Conservation (phyloP, 2,329 filamentous ascomycete genomes). For the Cladosporium cucumerinum region DNA sequence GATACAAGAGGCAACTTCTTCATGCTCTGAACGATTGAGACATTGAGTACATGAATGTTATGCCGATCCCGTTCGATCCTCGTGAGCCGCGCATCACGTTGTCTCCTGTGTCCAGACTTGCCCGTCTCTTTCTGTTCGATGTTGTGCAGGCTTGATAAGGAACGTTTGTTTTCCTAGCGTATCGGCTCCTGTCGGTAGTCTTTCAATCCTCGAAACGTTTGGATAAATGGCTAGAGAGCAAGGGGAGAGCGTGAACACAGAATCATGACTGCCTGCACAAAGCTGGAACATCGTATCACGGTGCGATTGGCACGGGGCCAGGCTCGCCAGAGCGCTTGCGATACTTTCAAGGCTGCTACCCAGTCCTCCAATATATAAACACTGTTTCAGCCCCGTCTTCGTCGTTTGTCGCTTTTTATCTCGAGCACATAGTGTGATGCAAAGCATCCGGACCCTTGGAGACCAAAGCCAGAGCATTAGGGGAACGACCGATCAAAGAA, state of each 20-base stretch:
- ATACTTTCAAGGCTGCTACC: not conserved
- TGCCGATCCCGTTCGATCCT: not conserved
- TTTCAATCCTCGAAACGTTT: not conserved
- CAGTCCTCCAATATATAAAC: not conserved
- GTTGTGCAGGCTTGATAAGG: not conserved
- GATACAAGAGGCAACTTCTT: not conserved
- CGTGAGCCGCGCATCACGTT: not conserved
- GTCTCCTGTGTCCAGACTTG: not conserved
- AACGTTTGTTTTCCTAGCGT: not conserved
- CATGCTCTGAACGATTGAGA: not conserved
- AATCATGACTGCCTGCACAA: not conserved
- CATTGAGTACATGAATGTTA: not conserved
- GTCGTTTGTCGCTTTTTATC: not conserved
- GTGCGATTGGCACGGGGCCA: not conserved
- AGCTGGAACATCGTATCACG: not conserved
- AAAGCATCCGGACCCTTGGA: not conserved
- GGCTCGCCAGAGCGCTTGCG: not conserved
- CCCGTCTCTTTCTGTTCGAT: not conserved
- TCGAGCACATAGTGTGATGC: not conserved
- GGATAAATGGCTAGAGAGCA: not conserved
- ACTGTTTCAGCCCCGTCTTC: not conserved
- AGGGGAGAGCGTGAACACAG: not conserved
- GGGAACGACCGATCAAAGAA: not conserved
- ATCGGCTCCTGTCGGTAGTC: not conserved
- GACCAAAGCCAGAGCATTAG: not conserved